Base-by-base conservation (phyloP, 2,329 filamentous ascomycete genomes). In the Penicillium digitatum region DNA sequence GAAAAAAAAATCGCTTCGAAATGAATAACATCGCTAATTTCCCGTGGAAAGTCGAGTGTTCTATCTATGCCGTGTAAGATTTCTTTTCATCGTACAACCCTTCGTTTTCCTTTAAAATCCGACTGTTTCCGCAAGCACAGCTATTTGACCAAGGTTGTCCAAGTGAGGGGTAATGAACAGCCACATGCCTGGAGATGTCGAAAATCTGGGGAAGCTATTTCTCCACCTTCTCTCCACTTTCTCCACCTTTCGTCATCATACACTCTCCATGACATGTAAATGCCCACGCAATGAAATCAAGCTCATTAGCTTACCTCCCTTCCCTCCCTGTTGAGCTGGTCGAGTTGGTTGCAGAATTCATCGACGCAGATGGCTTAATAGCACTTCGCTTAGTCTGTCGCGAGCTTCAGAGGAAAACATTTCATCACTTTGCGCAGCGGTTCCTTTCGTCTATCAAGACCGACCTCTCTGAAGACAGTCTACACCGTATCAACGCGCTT, bases 361-460 rank as follows among this genome's bases (percentile, higher is more conserved):
- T 62, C 6, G 57, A 62, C 3, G 27, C n/a, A 7, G 45, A 59
- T 3, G 44, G 42, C n/a, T 39, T 65, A 35, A 46, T 65, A 10
- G 5, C 55, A 8, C 48, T 66, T 20, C 64, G 64, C 46, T 52
- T 60, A 10, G 51, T 54, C 7, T 64, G 64, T 46, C 57, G 56
- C 4, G 52, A 55, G 9, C 49, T 65, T 3, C 62, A 66, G 20
- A 55, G 39, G 31, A 65, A 64, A 42, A 66, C 63, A 1, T 65
- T 66, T n/a, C 55, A 64, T 43, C 54, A 59, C 22, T 65, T 65
- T 42, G 60, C 62, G 5, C 61, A 54, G 8, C 60, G 60, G 8
- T 64, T 58, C 50, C 64, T 66, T 26, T 55, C 60, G 1, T 56
- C 58, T 5, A 54, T 66, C 44, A 63, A 56, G 11, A 63, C 62